These are phyloP conservation scores for Carex kokanica DNA, from an alignment of 176 grass and related monocot genomes.

Conservation along the genomic window DNA sequence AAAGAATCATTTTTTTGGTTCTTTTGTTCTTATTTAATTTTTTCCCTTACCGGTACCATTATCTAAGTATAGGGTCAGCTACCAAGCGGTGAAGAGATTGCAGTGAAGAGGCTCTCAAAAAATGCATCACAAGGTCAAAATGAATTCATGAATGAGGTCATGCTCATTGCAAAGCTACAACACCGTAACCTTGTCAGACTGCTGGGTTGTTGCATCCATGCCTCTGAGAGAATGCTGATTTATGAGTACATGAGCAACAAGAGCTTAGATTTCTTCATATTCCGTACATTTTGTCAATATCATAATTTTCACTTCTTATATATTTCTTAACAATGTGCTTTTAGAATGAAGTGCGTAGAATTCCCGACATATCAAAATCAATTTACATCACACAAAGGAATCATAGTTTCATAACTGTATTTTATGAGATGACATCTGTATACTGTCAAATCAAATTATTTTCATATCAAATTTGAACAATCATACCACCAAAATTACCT, in stretches of 20 bases:
- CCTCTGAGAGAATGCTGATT: constrained; percentile 38
- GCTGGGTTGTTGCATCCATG: constrained; percentile 55
- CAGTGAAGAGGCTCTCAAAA: constrained; percentile 50
- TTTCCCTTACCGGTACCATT: neutral
- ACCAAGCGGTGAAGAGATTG: constrained; percentile 42
- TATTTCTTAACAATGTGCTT: neutral
- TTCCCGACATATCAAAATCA: neutral
- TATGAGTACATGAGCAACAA: constrained; percentile 68
- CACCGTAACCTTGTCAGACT: constrained; percentile 66
- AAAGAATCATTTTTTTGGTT: too few relatives aligned
- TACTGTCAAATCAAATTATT: neutral
- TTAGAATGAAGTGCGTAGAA: neutral
- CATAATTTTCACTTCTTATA: neutral
- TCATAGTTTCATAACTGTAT: too few relatives aligned
- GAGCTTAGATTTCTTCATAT: constrained; percentile 61
- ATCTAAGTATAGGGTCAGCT: constrained; percentile 34
- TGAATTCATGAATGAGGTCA: constrained; percentile 70
- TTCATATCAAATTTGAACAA: neutral
- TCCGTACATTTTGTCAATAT: constrained; percentile 24
- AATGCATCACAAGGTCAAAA: constrained; percentile 33
- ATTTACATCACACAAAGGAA: too few relatives aligned
- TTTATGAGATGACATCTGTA: neutral
- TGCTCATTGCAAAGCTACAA: constrained; percentile 49
- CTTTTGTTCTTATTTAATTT: neutral
- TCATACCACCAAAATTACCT: neutral